Base-by-base conservation (phyloP, 352 stramenopile species). In the Pythium biforme region DNA sequence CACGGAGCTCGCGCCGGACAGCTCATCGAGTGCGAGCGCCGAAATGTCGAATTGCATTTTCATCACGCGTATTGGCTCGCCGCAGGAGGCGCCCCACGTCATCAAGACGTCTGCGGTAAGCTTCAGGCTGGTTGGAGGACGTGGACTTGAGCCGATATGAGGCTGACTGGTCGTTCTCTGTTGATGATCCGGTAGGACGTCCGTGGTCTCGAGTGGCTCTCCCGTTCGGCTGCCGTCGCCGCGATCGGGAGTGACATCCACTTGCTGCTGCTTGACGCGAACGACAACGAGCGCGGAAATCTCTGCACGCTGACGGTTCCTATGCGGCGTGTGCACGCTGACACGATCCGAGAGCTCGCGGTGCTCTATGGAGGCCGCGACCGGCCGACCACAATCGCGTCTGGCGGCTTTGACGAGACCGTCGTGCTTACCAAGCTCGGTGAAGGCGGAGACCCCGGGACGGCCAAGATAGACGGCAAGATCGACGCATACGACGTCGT, bases 401-500 rank as follows among this genome's bases (percentile, higher is more conserved):
- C n/a, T 9, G 53, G 60, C 79, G 85, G 83, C 25, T 94, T 94
- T 62, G 85, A 94, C 54, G 75, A 88, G 61, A 92, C 81, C 4
- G 75, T 94, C 20, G 80, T 89, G n/a, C 29, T 94, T 53, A 86
- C 70, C 7, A 79, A 90, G 40, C 69, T 94, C 23, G 70, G 77
- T 12, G 59, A 75, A 17, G 45, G 46, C 20, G 72, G 70, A 23
- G 75, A 89, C 22, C 69, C 70, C 10, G 69, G 52, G 20, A 53
- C 64, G 17, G 66, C 77, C 5, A 62, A 62, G 1, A 63, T 90
- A 19, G 57, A 86, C 1, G 60, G 60, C 26, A 92, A 92, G 33
- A 90, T 83, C 41, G 72, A 92, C 31, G 83, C 83, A 0, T 67
- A 72, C n/a, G 81, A 94, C 45, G 86, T 94, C 9, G 83, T 94